A percentile compares a stretch with the other conserved stretches of the same genome.
Conservation (phyloP, 352 stramenopile genomes). For the Aphanomyces euteiches region DNA sequence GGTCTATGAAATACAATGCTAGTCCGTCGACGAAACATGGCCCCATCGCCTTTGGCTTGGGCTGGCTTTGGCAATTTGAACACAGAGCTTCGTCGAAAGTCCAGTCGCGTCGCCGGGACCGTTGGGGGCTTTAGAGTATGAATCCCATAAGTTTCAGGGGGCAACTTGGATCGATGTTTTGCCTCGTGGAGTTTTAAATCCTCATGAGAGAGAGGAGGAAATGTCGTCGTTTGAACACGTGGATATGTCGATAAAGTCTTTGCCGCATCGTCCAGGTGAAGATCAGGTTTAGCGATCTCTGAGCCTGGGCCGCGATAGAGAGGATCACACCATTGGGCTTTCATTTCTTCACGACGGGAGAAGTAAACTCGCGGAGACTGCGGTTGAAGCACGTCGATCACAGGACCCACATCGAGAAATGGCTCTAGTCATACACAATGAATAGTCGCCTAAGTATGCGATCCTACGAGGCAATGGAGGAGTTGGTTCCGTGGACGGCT, state of each 20-base stretch:
- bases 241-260: constrained; percentile 3
- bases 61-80: not conserved
- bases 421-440: constrained; percentile 4
- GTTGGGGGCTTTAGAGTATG: not conserved
- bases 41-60: not conserved
- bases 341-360: not conserved
- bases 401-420: constrained; percentile 25
- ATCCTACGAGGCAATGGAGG: not conserved
- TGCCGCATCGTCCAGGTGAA: not conserved
- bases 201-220: constrained; percentile 5
- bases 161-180: constrained; percentile 12
- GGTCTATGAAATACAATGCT: constrained; percentile 5
- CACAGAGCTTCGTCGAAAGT: not conserved
- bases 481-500: not conserved
- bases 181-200: not conserved
- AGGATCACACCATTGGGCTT: constrained; percentile 24
- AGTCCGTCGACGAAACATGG: not conserved
- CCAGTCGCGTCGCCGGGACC: not conserved
- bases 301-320: constrained; percentile 19
- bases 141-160: constrained; percentile 14
- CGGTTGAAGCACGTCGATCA: constrained; percentile 10
- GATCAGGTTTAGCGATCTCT: constrained; percentile 21
- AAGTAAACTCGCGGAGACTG: constrained; percentile 13
- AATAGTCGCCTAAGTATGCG: too few relatives aligned
- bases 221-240: not conserved